Evolutionary conservation across 2,329 filamentous ascomycete genomes (phyloP).

Genomic region (Hypoxylon sp.): DNA sequence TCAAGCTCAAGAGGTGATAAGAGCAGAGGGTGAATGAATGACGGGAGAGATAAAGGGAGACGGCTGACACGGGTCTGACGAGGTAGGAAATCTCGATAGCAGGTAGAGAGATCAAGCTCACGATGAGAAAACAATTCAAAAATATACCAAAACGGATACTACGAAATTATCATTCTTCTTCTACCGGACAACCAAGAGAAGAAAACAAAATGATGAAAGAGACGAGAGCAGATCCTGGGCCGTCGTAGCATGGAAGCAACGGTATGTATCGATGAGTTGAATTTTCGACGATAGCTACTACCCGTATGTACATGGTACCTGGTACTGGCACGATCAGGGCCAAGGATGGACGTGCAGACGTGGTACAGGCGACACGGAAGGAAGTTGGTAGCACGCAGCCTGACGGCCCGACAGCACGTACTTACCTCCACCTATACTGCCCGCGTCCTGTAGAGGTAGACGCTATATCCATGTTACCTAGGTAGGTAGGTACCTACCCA

Average conservation of each 20-base stretch:
- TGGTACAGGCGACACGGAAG: no score
- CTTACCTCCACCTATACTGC: no score
- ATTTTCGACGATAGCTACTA: conserved; percentile 31
- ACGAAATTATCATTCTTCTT: not conserved
- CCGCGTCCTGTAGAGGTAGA: no score
- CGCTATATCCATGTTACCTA: no score
- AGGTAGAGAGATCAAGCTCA: conserved; percentile 5
- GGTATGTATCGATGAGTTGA: conserved; percentile 32
- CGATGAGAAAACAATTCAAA: conserved; percentile 1
- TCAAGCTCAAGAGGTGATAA: not conserved
- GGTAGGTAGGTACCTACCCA: no score
- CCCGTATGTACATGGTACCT: no score
- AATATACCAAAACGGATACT: conserved; percentile 8
- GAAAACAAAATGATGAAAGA: conserved; percentile 5
- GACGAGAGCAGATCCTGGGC: conserved; percentile 13
- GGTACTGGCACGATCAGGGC: no score
- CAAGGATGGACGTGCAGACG: no score
- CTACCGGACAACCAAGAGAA: not conserved
- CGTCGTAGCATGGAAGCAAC: conserved; percentile 10
- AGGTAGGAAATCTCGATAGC: conserved; percentile 10
- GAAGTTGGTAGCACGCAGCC: no score
- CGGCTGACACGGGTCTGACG: conserved; percentile 2
- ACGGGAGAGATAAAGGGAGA: not conserved
- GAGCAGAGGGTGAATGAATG: not conserved
- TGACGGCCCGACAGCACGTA: no score